A percentile compares a stretch with the other conserved stretches of the same genome.
Conservation (phyloP, 495 filamentous ascomycete genomes). For the Eremomyces bilateralis region DNA sequence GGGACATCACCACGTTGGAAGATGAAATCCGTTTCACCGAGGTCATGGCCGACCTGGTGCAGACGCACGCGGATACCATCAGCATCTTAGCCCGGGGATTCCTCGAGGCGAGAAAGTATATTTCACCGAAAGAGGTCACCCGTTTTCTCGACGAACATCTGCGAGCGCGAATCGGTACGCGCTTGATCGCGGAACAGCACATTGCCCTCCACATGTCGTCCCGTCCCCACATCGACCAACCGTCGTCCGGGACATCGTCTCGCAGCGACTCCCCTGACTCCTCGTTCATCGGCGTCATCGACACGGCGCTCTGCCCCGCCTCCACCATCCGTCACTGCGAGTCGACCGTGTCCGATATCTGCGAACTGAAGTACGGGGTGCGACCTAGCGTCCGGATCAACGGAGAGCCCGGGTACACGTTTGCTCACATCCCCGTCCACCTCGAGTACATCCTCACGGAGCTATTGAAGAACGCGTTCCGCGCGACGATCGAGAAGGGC, state of each 20-base stretch:
- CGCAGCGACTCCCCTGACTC: conserved; percentile 1
- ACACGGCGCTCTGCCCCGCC: conserved; percentile 71
- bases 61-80: conserved; percentile 85
- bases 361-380: conserved; percentile 86
- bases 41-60: conserved; percentile 78
- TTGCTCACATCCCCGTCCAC: conserved; percentile 86
- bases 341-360: conserved; percentile 81
- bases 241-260: neutral
- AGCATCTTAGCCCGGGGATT: conserved; percentile 81
- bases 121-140: conserved; percentile 57
- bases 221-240: conserved; percentile 37
- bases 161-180: conserved; percentile 78
- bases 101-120: conserved; percentile 75
- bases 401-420: conserved; percentile 56
- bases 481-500: conserved; percentile 68
- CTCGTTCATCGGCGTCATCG: conserved; percentile 81
- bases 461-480: conserved; percentile 88
- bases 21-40: conserved; percentile 82
- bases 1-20: conserved; percentile 57
- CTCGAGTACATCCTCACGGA: conserved; percentile 94
- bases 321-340: conserved; percentile 61
- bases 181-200: conserved; percentile 90
- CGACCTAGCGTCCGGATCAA: conserved; percentile 62
- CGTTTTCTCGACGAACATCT: conserved; percentile 86
- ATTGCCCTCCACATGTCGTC: conserved; percentile 77